Evolutionary conservation across 2,329 filamentous ascomycete species (phyloP), one percentile per base, ranked within the genome.

Genomic region (Exophiala sp.): DNA sequence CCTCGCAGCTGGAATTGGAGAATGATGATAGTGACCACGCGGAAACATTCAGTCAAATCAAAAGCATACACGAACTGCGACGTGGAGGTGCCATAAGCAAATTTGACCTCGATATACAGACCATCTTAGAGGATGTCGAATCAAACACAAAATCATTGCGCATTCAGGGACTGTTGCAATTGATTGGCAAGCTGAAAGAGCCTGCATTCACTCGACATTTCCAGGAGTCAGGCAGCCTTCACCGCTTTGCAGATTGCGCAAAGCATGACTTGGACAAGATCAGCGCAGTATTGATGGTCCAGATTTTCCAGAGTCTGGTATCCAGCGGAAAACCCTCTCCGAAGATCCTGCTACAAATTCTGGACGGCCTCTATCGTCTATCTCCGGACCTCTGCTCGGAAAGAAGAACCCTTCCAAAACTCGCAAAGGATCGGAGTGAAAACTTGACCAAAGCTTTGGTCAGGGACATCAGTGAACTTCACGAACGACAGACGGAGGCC

Each of bases 211-310:
- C 65, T 32, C 65, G 64, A n/a, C 69, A 71, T 29, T 91, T 96
- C 63, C 78, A 87, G 16, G 85, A 91, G 57, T 85, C 89, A 61
- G 83, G 84, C 5, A 82, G 87, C 52, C 87, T 89, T 57, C 79
- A 84, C 50, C 81, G 80, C 29, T 75, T 96, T 12, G 80, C 90
- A 48, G 76, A 80, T 41, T 79, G 81, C 39, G 75, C 88, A 8
- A 78, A 76, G 1, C 74, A 76, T 45, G 82, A 86, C 63, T 70
- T 76, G 1, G 87, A 91, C 65, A 60, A 66, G 34, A 54, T 72
- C 14, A 59, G 52, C 21, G 49, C 50, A 9, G 47, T 52, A n/a
- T 51, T 62, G 42, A 47, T 61, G 36, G 48, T 44, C 10, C 38
- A 58, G 9, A 50, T 55, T n/a, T 58, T 62, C 18, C 57, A 54